Evolutionary conservation across 164 flowering plant species (phyloP).

Genomic region (Aristolochia californica): DNA sequence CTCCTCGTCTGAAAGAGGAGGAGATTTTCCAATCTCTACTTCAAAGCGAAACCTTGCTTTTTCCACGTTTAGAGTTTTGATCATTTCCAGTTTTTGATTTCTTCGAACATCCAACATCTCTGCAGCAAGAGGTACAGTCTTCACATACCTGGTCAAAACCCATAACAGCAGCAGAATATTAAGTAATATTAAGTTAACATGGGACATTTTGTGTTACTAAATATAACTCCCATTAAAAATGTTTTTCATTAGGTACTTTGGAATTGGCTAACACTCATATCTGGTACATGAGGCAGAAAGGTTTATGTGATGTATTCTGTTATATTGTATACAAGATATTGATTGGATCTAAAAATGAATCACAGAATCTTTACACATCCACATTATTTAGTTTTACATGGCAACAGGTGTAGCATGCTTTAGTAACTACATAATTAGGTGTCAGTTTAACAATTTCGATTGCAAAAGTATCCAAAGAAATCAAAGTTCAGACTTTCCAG

Average conservation of each 20-base stretch:
- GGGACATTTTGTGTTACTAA: neutral
- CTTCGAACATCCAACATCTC: slow-evolving; percentile 81
- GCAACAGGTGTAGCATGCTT: no score
- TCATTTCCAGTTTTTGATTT: slow-evolving; percentile 82
- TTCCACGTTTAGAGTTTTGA: slow-evolving; percentile 59
- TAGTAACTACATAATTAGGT: no score
- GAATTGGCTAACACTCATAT: no score
- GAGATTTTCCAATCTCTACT: slow-evolving; percentile 92
- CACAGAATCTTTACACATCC: no score
- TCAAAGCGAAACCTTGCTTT: slow-evolving; percentile 65
- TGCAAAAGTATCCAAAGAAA: no score
- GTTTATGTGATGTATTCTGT: no score
- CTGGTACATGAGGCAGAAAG: no score
- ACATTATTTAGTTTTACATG: no score
- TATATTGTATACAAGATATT: no score
- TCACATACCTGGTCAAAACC: slow-evolving; percentile 63
- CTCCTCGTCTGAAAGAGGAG: slow-evolving; percentile 92
- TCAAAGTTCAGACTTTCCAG: no score
- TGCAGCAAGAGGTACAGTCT: slow-evolving; percentile 95
- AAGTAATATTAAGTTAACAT: neutral
- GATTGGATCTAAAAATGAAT: no score
- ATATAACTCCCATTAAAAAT: neutral
- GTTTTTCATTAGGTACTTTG: neutral
- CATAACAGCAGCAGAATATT: neutral
- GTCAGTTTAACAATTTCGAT: no score